Conservation (phyloP, 2,329 filamentous ascomycete species). For the Sarocladium oryzae region DNA sequence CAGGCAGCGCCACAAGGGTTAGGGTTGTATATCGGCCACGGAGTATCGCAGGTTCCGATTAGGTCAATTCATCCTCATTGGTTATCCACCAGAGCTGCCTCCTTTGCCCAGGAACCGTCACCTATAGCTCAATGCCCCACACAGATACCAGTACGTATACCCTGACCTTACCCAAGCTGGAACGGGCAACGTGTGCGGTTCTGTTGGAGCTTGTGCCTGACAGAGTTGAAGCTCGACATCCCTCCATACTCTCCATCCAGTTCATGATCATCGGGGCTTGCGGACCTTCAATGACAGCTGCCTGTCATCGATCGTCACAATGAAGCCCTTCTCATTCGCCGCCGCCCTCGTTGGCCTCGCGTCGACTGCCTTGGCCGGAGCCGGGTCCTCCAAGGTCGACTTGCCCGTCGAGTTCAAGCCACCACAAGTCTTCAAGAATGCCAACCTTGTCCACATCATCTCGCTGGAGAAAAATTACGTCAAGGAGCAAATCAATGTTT, state of each 20-base stretch:
- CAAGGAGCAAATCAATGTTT: constrained; percentile 86
- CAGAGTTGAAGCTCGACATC: constrained; percentile 12
- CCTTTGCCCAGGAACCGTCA: too few species aligned
- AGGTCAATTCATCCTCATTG: too few species aligned
- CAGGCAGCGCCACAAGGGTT: too few species aligned
- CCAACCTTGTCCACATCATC: constrained; percentile 81
- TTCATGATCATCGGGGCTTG: constrained; percentile 8
- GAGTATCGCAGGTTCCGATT: too few species aligned
- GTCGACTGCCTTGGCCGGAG: constrained; percentile 36
- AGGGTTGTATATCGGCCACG: too few species aligned
- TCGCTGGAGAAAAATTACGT: constrained; percentile 91
- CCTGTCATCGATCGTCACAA: constrained; percentile 22
- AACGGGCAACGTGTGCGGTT: constrained; percentile 32
- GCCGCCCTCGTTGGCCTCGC: constrained; percentile 55
- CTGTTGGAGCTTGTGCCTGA: constrained; percentile 15
- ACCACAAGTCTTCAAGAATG: constrained; percentile 87
- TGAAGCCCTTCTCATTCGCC: constrained; percentile 42
- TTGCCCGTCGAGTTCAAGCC: constrained; percentile 69
- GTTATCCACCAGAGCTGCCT: too few species aligned
- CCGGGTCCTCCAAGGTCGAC: constrained; percentile 48
- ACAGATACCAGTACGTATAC: constrained; percentile 5
- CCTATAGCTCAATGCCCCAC: constrained; percentile 17
- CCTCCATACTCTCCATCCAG: constrained; percentile 12
- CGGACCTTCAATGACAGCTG: constrained; percentile 28
- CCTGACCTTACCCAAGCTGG: constrained; percentile 7